Base-by-base conservation (phyloP, 2,329 filamentous ascomycete species). In the Teratosphaeria destructans region DNA sequence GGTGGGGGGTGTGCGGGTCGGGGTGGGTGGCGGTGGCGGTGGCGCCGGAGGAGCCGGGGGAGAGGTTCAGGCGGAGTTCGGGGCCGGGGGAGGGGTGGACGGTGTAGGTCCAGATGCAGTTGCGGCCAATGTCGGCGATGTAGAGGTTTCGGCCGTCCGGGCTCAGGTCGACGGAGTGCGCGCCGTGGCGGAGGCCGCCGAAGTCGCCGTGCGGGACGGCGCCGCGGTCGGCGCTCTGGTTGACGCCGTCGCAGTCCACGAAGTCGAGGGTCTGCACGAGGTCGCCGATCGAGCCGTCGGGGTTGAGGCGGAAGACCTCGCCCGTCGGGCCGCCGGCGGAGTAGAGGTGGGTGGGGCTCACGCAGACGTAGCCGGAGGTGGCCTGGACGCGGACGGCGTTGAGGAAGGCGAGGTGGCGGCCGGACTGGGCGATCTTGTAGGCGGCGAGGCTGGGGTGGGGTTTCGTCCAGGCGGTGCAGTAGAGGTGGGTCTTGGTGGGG, bases 401-500 rank as follows among this genome's bases (percentile, higher is more conserved):
- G n/a, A 73, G 61, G 55, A 66, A 68, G 35, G 62, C 62, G 34
- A 72, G 64, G 12, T 69, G 60, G 7, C 65, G 60, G 57, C 67
- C 66, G 5, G 57, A 56, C 6, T 56, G 34, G 2, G 61, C 55
- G 58, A 73, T 63, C 5, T 59, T 60, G 64, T 73, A 73, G 32
- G 66, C 60, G 5, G 71, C 70, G 6, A 72, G 59, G 3, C 70
- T 70, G 3, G 71, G 71, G 23, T 63, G 62, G 1, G 68, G 66
- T 27, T 66, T 62, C n/a, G 69, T 69, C 71, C 71, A 73, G 23
- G 69, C 70, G n/a, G 71, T 73, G 16, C 66, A 66, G 62, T 73
- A 73, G 56, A 73, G 64, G 56, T 61, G 62, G 16, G 63, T 62
- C 16, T 68, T 65, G 54, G 66, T 59, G n/a, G 61, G 47, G 1